These are phyloP conservation scores for Colletotrichum orbiculare DNA, from an alignment of 2,329 filamentous ascomycete genomes.

Conservation along the genomic window DNA sequence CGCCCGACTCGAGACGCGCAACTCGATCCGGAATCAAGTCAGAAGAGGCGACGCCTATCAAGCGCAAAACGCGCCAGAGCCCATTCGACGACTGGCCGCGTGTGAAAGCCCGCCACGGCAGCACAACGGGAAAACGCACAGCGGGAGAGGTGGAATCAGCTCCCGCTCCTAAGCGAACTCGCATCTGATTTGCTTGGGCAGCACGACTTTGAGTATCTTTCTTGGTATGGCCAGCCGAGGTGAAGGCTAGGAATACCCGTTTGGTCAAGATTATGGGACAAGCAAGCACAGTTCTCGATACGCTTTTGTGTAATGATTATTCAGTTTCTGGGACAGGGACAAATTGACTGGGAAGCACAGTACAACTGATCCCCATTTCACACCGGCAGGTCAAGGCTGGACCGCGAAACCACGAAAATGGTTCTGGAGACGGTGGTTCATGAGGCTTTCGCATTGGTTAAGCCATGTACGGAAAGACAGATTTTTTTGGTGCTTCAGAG, in stretches of 20 bases:
- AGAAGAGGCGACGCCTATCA: constrained; percentile 55
- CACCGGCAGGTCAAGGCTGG: constrained; percentile 17
- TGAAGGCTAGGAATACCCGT: constrained; percentile 6
- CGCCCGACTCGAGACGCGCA: constrained; percentile 70
- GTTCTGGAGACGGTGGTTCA: constrained; percentile 1
- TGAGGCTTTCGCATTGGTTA: constrained; percentile 17
- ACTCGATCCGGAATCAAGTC: constrained; percentile 67
- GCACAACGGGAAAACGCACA: constrained; percentile 15
- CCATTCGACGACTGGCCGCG: constrained; percentile 77
- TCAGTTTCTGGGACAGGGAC: constrained; percentile 24
- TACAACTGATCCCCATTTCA: constrained; percentile 11
- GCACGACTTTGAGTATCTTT: constrained; percentile 22
- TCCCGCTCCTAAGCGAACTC: constrained; percentile 49
- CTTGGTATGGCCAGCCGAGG: constrained; percentile 7
- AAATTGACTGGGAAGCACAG: constrained; percentile 5
- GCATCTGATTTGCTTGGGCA: constrained; percentile 41
- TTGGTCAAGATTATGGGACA: constrained; percentile 15
- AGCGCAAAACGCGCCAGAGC: constrained; percentile 55
- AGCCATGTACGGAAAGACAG: constrained; percentile 16
- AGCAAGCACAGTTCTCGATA: constrained; percentile 34
- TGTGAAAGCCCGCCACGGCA: constrained; percentile 62
- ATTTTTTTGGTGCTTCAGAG: constrained; percentile 7
- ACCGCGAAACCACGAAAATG: constrained; percentile 6
- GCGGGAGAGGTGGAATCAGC: constrained; percentile 40
- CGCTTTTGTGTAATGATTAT: constrained; percentile 35